Conservation (phyloP, 495 filamentous ascomycete genomes). For the Xylaria flabelliformis region DNA sequence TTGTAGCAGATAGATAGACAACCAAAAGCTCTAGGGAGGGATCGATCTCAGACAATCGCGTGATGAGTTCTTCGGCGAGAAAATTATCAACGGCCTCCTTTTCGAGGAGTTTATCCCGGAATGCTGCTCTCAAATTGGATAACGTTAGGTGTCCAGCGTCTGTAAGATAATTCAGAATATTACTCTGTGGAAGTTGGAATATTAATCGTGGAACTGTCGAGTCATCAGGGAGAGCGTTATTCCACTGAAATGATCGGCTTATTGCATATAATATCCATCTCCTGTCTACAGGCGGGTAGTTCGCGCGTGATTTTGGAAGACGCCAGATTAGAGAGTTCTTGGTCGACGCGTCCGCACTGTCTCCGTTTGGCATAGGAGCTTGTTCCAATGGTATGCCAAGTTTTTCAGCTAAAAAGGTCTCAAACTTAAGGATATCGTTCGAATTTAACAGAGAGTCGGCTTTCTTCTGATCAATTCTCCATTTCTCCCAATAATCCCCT, state of each 20-base stretch:
- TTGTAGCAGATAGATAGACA: constrained; percentile 59
- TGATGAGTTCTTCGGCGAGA: constrained; percentile 63
- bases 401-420: constrained; percentile 55
- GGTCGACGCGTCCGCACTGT: constrained; percentile 25
- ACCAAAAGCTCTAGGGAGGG: constrained; percentile 65
- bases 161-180: constrained; percentile 67
- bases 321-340: constrained; percentile 42
- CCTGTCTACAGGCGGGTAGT: constrained; percentile 55
- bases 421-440: constrained; percentile 58
- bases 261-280: constrained; percentile 61
- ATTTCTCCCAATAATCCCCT: constrained; percentile 44
- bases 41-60: constrained; percentile 65
- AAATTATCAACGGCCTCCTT: constrained; percentile 45
- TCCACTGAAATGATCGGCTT: constrained; percentile 55
- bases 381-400: constrained; percentile 44
- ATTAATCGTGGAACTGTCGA: constrained; percentile 47
- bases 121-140: constrained; percentile 65
- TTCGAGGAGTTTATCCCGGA: constrained; percentile 57
- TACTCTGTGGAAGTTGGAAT: constrained; percentile 57
- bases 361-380: constrained; percentile 32
- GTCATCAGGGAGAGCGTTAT: constrained; percentile 36
- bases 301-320: constrained; percentile 47
- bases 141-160: constrained; percentile 66
- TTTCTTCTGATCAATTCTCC: constrained; percentile 43
- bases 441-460: constrained; percentile 55